Evolutionary conservation across 1,284 basidiomycete genomes (phyloP).

Genomic region (Dichomitus squalens): DNA sequence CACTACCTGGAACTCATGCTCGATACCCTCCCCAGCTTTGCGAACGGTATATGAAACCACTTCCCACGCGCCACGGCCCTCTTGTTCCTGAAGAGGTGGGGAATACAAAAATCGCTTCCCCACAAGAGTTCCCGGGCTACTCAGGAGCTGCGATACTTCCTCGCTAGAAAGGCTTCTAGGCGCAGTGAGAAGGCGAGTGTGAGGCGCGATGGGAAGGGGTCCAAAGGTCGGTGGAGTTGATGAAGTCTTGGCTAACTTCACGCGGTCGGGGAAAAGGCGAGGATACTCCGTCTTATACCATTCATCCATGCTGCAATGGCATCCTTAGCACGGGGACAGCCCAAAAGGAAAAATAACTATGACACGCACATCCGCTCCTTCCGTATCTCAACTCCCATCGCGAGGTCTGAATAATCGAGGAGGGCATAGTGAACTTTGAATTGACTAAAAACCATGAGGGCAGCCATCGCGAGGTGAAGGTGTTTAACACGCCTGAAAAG

Average conservation of each 20-base stretch:
- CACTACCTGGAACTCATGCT: conserved; percentile 8
- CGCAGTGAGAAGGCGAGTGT: not conserved
- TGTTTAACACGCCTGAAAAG: conserved; percentile 4
- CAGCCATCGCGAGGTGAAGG: conserved; percentile 1
- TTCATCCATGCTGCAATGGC: not conserved
- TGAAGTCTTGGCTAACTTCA: not conserved
- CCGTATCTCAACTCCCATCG: not conserved
- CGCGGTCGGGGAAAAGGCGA: not conserved
- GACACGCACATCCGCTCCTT: not conserved
- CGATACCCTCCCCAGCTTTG: not conserved
- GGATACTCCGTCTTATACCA: not conserved
- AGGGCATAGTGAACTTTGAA: conserved; percentile 6
- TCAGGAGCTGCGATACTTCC: not conserved
- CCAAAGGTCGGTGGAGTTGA: not conserved
- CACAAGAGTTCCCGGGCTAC: conserved; percentile 1
- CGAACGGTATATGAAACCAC: conserved; percentile 9
- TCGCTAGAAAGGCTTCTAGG: not conserved
- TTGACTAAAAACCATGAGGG: conserved; percentile 2
- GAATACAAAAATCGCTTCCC: conserved; percentile 5
- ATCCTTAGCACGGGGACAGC: not conserved
- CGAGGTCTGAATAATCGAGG: conserved; percentile 2
- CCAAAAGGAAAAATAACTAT: not conserved
- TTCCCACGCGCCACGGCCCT: conserved; percentile 6
- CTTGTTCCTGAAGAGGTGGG: not conserved
- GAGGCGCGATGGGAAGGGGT: not conserved